Conservation (phyloP, 257 asterid genomes). For the Solanum clarkiae region DNA sequence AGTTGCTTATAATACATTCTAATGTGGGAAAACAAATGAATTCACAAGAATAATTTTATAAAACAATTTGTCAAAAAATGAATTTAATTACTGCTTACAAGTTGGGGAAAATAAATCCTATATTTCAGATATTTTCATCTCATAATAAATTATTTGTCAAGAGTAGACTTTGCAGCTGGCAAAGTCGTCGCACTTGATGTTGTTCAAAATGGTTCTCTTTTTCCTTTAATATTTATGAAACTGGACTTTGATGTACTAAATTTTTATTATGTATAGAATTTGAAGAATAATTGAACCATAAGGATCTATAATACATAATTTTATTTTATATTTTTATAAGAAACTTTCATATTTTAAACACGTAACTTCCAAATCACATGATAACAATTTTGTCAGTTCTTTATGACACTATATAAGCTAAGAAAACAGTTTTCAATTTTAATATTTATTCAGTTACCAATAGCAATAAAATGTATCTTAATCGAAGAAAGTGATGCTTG, state of each 20-base stretch:
- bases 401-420: background rate
- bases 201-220: background rate
- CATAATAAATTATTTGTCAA: background rate
- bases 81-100: background rate
- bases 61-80: background rate
- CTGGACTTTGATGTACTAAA: too few species aligned
- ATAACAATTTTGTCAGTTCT: too few species aligned
- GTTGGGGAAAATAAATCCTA: background rate
- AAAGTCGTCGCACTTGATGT: background rate
- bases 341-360: too few species aligned
- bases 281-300: background rate
- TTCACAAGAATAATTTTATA: background rate
- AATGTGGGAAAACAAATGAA: background rate
- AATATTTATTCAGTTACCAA: background rate
- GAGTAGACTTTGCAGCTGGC: background rate
- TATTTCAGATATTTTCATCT: background rate
- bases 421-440: background rate
- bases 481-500: background rate
- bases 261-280: too few species aligned
- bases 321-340: fast-evolving
- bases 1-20: background rate
- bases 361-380: too few species aligned
- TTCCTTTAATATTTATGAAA: background rate
- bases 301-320: fast-evolving
- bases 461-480: background rate